phyloP scores from a whole-genome alignment of 345 rosid genomes.

The Gossypium anomalum region DNA sequence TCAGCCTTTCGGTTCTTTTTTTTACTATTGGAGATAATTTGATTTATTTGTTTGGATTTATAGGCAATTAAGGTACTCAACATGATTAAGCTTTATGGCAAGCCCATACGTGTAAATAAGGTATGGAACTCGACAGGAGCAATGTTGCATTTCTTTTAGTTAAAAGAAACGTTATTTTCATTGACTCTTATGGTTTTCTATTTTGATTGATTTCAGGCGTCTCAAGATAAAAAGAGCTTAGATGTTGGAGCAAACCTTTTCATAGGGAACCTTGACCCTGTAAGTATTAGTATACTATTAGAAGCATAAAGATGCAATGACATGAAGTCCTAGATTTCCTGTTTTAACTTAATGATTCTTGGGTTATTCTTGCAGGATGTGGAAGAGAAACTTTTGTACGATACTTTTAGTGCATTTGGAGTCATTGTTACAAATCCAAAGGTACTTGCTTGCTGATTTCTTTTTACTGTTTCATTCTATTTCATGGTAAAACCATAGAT shows the following conservation, averaged over 20 bases:
- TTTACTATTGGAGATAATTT: not conserved
- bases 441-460: slow-evolving; percentile 36
- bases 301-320: not conserved
- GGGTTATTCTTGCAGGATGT: slow-evolving; percentile 62
- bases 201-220: slow-evolving; percentile 49
- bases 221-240: slow-evolving; percentile 98
- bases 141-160: not conserved
- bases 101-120: slow-evolving; percentile 97
- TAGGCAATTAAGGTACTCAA: slow-evolving; percentile 97
- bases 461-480: not conserved
- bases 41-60: not conserved
- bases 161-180: not conserved
- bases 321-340: not conserved
- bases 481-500: not conserved
- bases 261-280: slow-evolving; percentile 95
- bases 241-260: slow-evolving; percentile 98
- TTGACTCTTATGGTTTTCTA: slow-evolving; percentile 5
- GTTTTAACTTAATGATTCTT: not conserved
- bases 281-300: slow-evolving; percentile 32
- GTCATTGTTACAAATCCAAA: slow-evolving; percentile 93
- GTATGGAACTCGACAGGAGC: slow-evolving; percentile 24
- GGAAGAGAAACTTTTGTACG: slow-evolving; percentile 92
- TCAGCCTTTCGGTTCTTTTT: not conserved
- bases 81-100: slow-evolving; percentile 94
- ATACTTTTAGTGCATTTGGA: slow-evolving; percentile 98